Evolutionary conservation across 164 flowering plant species (phyloP).

Genomic region (Annona cherimola): DNA sequence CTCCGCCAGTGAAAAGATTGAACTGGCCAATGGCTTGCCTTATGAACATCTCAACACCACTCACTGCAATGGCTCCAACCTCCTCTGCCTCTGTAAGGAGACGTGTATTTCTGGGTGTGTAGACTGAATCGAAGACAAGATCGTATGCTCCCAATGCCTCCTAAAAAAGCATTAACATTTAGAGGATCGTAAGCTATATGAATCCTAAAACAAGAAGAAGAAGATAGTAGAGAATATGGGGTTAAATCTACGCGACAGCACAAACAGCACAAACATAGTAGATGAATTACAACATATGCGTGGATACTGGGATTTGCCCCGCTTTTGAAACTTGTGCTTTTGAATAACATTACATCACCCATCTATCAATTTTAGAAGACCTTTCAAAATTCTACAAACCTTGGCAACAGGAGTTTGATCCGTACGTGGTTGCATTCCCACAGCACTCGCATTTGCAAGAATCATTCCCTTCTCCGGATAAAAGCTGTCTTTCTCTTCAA

Average conservation of each 20-base stretch:
- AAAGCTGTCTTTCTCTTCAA: conserved; percentile 23
- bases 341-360: not conserved
- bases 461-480: conserved; percentile 47
- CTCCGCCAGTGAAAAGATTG: conserved; percentile 36
- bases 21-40: conserved; percentile 46
- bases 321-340: no score
- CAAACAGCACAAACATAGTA: no score
- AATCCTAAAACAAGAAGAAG: not conserved
- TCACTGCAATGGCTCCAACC: conserved; percentile 37
- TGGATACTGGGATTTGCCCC: no score
- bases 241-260: no score
- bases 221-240: no score
- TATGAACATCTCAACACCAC: conserved; percentile 52
- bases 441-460: conserved; percentile 52
- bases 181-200: not conserved
- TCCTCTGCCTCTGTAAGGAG: conserved; percentile 45
- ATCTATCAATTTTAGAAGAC: not conserved
- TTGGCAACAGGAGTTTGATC: conserved; percentile 44
- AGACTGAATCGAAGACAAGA: conserved; percentile 50
- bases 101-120: conserved; percentile 48
- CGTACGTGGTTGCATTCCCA: conserved; percentile 53
- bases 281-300: no score
- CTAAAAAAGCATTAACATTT: conserved; percentile 19
- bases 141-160: conserved; percentile 32
- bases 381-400: conserved; percentile 21